These are phyloP conservation scores for Talaromyces islandicus DNA, from an alignment of 2,329 filamentous ascomycete genomes.

Conservation along the genomic window DNA sequence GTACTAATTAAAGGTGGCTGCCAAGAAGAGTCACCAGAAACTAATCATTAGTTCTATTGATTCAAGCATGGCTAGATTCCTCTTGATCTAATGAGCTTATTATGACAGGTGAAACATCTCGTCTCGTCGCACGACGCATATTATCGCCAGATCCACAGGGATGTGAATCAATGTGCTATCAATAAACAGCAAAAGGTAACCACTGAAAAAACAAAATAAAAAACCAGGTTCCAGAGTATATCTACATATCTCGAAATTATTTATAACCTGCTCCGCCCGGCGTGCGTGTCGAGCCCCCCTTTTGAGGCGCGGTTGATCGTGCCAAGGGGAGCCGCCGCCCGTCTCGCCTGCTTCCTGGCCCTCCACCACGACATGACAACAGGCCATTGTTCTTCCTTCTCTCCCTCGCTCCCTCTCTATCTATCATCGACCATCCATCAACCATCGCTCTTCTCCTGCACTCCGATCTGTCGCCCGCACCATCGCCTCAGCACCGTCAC, in stretches of 20 bases:
- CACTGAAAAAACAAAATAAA: not conserved
- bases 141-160: not conserved
- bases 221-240: too few species aligned
- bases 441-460: not conserved
- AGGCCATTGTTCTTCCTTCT: not conserved
- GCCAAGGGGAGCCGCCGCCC: not conserved
- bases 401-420: not conserved
- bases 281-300: constrained; percentile 13
- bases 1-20: not conserved
- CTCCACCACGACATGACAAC: not conserved
- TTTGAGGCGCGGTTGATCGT: constrained; percentile 12
- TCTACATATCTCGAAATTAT: not conserved
- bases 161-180: not conserved
- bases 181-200: not conserved
- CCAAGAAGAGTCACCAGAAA: not conserved
- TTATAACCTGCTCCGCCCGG: not conserved
- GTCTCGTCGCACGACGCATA: not conserved
- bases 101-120: not conserved
- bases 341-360: not conserved
- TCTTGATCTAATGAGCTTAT: not conserved
- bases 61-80: not conserved
- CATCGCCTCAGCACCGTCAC: not conserved
- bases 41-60: too few species aligned
- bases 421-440: not conserved
- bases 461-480: not conserved